Conservation (phyloP, 2,329 filamentous ascomycete genomes). For the Talaromyces piceae region DNA sequence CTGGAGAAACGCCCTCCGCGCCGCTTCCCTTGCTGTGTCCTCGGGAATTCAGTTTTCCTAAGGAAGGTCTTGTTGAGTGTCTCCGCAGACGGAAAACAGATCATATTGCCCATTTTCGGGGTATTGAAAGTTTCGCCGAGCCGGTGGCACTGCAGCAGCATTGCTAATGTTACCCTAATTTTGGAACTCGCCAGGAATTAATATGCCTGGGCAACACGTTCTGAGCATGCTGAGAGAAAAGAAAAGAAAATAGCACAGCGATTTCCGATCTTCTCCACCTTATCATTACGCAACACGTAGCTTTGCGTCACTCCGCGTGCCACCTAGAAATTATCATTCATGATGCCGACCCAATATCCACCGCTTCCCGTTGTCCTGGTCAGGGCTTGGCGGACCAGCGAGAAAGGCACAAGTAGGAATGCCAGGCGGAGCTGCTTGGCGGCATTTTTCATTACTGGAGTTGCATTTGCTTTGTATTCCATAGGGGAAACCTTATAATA, state of each 20-base stretch:
- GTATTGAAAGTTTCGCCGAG: background rate
- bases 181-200: background rate
- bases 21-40: no score
- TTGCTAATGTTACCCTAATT: background rate
- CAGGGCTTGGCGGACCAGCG: background rate
- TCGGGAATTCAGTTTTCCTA: no score
- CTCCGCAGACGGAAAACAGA: background rate
- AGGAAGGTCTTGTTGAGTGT: no score
- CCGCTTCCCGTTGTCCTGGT: constrained; percentile 4
- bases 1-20: no score
- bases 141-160: background rate
- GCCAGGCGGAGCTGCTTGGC: constrained; percentile 10
- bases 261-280: background rate
- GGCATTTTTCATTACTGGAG: background rate
- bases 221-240: no score
- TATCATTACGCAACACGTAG: background rate
- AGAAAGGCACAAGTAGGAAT: constrained; percentile 6
- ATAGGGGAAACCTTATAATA: background rate
- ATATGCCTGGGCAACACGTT: background rate
- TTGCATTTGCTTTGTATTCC: background rate
- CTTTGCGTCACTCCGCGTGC: no score
- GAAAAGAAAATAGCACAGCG: no score
- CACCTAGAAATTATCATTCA: no score
- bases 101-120: background rate
- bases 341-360: background rate